phyloP scores from a whole-genome alignment of 140 eudicot species.

The Anethum foeniculum region DNA sequence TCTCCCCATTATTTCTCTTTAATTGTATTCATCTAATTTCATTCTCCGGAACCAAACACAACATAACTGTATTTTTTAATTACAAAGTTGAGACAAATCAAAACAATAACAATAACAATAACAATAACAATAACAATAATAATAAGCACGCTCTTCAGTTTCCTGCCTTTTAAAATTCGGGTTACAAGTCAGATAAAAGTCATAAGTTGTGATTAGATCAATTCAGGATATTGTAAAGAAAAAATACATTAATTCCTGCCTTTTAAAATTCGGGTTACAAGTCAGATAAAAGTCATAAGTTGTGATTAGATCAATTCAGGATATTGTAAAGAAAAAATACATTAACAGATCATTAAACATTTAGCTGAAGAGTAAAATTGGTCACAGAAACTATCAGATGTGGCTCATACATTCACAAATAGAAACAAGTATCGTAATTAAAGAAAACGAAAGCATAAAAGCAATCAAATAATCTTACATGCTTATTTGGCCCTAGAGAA shows the following conservation, averaged over 20 bases:
- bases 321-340: background rate
- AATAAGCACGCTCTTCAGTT: background rate
- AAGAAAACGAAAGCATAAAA: background rate
- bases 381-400: background rate
- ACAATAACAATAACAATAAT: too few relatives aligned
- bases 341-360: background rate
- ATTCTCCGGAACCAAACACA: too few relatives aligned
- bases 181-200: background rate
- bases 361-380: background rate
- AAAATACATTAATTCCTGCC: background rate
- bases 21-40: too few relatives aligned
- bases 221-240: too few relatives aligned
- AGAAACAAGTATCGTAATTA: conserved; percentile 2
- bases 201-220: background rate
- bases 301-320: background rate
- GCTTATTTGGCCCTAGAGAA: conserved; percentile 22
- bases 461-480: conserved; percentile 29
- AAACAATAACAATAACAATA: too few relatives aligned
- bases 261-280: background rate
- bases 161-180: background rate
- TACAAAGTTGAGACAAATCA: too few relatives aligned
- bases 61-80: too few relatives aligned
- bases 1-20: too few relatives aligned
- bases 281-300: too few relatives aligned
- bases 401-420: too few relatives aligned